Base-by-base conservation (phyloP, 352 stramenopile genomes). In the Pythium coloratum region DNA sequence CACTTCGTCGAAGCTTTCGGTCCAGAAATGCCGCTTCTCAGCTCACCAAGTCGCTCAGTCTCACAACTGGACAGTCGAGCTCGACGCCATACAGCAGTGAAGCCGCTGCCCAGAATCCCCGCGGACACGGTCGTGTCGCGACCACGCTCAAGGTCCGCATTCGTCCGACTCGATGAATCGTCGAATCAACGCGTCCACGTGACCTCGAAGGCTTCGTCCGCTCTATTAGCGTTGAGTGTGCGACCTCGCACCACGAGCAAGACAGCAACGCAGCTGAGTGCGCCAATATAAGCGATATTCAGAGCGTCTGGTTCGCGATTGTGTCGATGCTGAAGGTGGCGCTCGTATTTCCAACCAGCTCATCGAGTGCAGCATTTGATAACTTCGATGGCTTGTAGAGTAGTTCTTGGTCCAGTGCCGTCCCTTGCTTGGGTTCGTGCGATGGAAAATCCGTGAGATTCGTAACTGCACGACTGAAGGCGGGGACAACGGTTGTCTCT, bases 1-100 rank as follows among this genome's bases (percentile, higher is more conserved):
- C 57, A 54, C 3, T 84, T 78, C 57, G 55, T 58, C 18, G 32
- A 66, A n/a, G 51, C 64, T 6, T 74, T 72, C 14, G 65, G 66
- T 28, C 10, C 46, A 32, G 20, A 9, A 18, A 12, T 53, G 10
- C n/a, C 46, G 20, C 46, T 53, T 13, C 5, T 53, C 46, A 30
- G 20, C 18, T 30, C 46, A 12, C 20, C 46, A 2, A 30, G 20
- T 30, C 46, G 46, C 8, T 14, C 46, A 6, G n/a, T 20, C 13
- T 30, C 18, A 20, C 46, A 53, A 30, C 6, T 7, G 16, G 24
- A 24, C 14, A 20, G 42, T 18, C 42, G 16, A 26, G 14, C 7
- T 30, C 46, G 46, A 53, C 46, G 46, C 18, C n/a, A 28, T n/a
- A 53, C 46, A 32, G 9, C n/a, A 28, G 8, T 10, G 18, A 53